phyloP scores from a whole-genome alignment of 306 rosid genomes.

The Sophora flavescens region DNA sequence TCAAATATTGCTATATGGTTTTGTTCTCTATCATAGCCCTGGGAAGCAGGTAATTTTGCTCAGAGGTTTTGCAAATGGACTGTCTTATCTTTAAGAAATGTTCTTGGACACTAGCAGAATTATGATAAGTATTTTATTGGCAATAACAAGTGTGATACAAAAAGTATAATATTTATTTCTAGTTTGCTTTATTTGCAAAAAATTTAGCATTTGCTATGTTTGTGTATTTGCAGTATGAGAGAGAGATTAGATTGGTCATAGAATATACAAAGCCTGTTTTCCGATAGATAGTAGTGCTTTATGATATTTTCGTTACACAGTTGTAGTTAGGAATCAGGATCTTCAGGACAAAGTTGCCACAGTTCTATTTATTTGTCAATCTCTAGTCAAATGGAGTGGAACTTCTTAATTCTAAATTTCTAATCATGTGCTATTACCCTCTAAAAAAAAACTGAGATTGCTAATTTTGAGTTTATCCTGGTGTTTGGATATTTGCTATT shows the following conservation, averaged over 20 bases:
- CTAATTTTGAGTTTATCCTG: neutral
- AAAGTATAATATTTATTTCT: neutral
- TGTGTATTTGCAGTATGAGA: neutral
- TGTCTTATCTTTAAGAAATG: neutral
- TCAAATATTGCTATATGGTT: neutral
- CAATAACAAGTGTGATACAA: conserved; percentile 5
- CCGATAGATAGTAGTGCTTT: neutral
- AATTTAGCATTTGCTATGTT: neutral
- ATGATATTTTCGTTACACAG: neutral
- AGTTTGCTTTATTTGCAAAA: neutral
- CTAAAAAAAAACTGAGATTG: neutral
- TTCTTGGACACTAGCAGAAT: neutral
- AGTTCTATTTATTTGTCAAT: conserved; percentile 16
- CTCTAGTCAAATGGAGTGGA: neutral
- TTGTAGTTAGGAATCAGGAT: neutral
- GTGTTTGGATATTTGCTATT: neutral
- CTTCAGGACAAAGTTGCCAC: neutral
- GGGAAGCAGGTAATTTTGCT: neutral
- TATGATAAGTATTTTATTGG: neutral
- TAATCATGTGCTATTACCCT: neutral
- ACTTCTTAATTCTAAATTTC: conserved; percentile 18
- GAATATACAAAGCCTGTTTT: conserved; percentile 8
- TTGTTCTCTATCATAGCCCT: conserved; percentile 8
- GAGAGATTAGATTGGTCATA: neutral
- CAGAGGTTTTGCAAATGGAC: neutral